Conservation (phyloP, 345 rosid species). For the Pelargonium nanum region DNA sequence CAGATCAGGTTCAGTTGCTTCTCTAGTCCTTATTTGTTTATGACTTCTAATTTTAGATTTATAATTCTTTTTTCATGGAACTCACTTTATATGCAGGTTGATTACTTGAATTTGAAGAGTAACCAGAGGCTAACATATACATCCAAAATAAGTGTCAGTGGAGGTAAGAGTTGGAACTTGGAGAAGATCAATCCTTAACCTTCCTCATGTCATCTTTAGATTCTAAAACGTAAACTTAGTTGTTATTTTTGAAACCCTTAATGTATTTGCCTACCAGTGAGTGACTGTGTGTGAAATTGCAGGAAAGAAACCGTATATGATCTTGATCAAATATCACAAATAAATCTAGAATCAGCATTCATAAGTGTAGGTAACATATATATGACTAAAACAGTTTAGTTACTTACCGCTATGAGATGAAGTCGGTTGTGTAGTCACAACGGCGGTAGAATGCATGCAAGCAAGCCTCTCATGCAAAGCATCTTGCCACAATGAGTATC, state of each 20-base stretch:
- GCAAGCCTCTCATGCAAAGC: conserved; percentile 25
- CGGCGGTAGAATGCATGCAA: neutral
- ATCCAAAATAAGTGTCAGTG: conserved; percentile 23
- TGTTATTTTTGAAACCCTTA: conserved; percentile 4
- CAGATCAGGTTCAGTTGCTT: conserved; percentile 51
- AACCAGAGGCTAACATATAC: conserved; percentile 52
- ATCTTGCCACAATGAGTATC: conserved; percentile 35
- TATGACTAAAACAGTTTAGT: too few relatives aligned
- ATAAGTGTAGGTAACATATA: too few relatives aligned
- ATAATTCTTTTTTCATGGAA: neutral
- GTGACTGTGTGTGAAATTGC: too few relatives aligned
- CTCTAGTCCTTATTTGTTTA: neutral
- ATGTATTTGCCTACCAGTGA: too few relatives aligned
- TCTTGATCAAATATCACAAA: too few relatives aligned
- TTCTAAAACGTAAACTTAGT: neutral
- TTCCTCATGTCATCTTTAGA: neutral
- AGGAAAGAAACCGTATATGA: too few relatives aligned
- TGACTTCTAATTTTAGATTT: neutral
- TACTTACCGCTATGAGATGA: neutral
- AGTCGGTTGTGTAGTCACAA: neutral
- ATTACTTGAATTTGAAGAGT: conserved; percentile 80
- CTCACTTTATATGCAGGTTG: conserved; percentile 42
- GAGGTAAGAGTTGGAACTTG: conserved; percentile 52
- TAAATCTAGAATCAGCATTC: too few relatives aligned
- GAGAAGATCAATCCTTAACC: conserved; percentile 50